These are phyloP conservation scores for Cyberlindnera meyerae DNA, from an alignment of 805 yeast genomes.

Conservation along the genomic window DNA sequence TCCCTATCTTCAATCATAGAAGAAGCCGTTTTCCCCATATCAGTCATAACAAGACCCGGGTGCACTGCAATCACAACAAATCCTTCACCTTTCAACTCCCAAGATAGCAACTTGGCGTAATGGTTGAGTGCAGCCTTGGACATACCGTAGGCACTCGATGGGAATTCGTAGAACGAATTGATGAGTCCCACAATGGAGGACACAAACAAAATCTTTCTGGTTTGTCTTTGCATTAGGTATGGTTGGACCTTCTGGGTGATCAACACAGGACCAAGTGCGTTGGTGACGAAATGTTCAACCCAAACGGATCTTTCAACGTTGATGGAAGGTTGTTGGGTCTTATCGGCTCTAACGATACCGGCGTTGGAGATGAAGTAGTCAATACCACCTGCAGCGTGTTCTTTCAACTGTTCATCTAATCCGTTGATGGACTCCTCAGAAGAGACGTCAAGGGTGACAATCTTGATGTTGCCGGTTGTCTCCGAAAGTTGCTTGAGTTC, in stretches of 20 bases:
- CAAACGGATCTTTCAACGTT: constrained; percentile 1
- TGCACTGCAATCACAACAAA: constrained; percentile 31
- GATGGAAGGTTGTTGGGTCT: neutral
- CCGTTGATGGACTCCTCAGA: constrained; percentile 8
- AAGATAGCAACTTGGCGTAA: constrained; percentile 23
- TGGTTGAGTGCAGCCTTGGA: constrained; percentile 36
- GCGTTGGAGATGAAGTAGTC: constrained; percentile 17
- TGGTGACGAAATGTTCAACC: constrained; percentile 3
- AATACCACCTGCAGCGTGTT: constrained; percentile 9
- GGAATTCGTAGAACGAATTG: constrained; percentile 7
- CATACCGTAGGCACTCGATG: constrained; percentile 29
- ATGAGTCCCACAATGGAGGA: constrained; percentile 28
- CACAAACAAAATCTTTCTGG: constrained; percentile 27
- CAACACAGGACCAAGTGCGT: constrained; percentile 11
- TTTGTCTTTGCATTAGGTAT: constrained; percentile 14
- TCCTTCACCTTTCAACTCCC: constrained; percentile 26
- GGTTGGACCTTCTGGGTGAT: constrained; percentile 9
- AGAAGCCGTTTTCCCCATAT: constrained; percentile 22
- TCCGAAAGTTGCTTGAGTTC: too few species aligned
- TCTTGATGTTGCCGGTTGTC: constrained; percentile 8
- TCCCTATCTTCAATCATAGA: neutral
- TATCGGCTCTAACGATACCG: constrained; percentile 3
- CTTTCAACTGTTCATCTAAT: constrained; percentile 7
- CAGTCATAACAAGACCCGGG: constrained; percentile 38
- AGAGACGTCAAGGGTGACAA: constrained; percentile 11